Percentiles rank a stretch among this genome's conserved stretches.
These are phyloP conservation scores for Calonectria multiphialidica DNA, from an alignment of 2,329 filamentous ascomycete species.

Conservation along the genomic window DNA sequence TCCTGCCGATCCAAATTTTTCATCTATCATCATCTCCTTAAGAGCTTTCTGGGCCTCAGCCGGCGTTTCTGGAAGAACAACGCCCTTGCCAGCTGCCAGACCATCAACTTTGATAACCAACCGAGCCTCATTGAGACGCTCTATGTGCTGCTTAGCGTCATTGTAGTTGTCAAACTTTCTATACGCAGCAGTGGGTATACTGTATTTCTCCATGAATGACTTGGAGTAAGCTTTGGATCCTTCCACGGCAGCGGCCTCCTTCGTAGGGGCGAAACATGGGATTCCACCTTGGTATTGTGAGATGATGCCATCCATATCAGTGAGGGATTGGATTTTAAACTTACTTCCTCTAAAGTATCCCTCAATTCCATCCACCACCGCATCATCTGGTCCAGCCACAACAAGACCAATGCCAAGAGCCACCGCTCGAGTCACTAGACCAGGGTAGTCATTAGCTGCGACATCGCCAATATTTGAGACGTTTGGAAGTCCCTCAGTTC, in stretches of 20 bases:
- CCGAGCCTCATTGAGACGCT: constrained; percentile 63
- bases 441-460: background rate
- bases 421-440: constrained; percentile 55
- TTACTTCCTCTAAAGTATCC: constrained; percentile 70
- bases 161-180: constrained; percentile 75
- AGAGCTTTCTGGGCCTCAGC: constrained; percentile 72
- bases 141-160: constrained; percentile 74
- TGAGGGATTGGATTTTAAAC: background rate
- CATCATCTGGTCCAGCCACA: constrained; percentile 81
- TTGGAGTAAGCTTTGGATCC: constrained; percentile 85
- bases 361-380: constrained; percentile 80
- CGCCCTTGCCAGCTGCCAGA: constrained; percentile 80
- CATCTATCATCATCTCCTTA: constrained; percentile 75
- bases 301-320: background rate
- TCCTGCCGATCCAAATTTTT: constrained; percentile 75
- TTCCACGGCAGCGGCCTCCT: constrained; percentile 79
- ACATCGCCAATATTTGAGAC: background rate
- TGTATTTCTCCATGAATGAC: constrained; percentile 80
- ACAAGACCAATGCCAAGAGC: constrained; percentile 74
- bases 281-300: constrained; percentile 57
- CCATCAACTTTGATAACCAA: constrained; percentile 83
- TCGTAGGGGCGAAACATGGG: constrained; percentile 75
- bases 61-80: constrained; percentile 51
- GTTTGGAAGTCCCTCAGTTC: background rate
- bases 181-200: constrained; percentile 80